Evolutionary conservation across 108 stramenopile species (phyloP), one percentile per base, ranked within the genome.

Genomic region (Pseudonitzschia delicatissima): DNA sequence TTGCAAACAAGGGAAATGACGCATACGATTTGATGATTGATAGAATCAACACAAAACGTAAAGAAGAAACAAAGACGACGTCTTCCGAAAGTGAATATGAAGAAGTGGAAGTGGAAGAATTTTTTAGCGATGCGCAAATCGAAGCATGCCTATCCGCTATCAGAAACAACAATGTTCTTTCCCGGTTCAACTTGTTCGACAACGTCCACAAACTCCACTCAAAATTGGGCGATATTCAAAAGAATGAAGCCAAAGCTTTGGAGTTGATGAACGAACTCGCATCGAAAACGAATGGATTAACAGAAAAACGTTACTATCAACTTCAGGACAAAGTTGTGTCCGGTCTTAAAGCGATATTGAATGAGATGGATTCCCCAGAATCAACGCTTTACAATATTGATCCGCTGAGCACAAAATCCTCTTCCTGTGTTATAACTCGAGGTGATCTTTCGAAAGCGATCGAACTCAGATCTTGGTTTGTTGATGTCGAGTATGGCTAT

Each of bases 401-500:
- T 62, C 86, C 86, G 1, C 62, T 91, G 3, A 63, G 58, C 20
- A 36, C 71, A 0, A 53, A 66, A 23, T 64, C 73, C 5, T 61
- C 49, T 21, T 68, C 8, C 4, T 48, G 28, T 27, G 31, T 40
- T 4, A 61, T 86, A 17, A 82, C 81, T 60, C 77, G 82, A 37
- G 40, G 63, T 36, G 78, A 79, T 5, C 69, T 91, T 35, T 69
- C 77, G 2, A 68, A 82, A 55, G 90, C 87, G 12, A 68, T 80
- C 35, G n/a, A 53, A 17, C 51, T 78, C 3, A 57, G 90, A 63
- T 11, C 45, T 4, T 91, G 87, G 87, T 53, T 88, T 13, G 39
- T 87, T 26, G 84, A 88, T 69, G 71, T 88, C 6, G 52, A 59
- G 8, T 81, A 81, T 27, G 82, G 80, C 0, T 77, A 80, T 47